Evolutionary conservation across 179 eudicot genomes (phyloP).

Genomic region (Gypsophila paniculata): DNA sequence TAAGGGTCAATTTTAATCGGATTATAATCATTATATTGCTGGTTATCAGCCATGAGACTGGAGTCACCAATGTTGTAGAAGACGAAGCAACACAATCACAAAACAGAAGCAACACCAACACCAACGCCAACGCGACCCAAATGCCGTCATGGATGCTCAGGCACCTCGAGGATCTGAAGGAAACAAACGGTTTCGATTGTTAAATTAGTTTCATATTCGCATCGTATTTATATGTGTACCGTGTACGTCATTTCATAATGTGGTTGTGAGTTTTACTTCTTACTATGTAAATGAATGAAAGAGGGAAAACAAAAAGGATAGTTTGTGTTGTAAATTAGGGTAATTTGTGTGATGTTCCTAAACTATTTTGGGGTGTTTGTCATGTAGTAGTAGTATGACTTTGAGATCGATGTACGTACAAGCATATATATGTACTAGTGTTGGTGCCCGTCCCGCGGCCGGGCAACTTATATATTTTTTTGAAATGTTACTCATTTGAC

Average conservation of each 20-base stretch:
- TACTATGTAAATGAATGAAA: background rate
- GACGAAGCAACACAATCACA: constrained; percentile 14
- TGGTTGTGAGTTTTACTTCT: background rate
- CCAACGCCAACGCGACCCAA: background rate
- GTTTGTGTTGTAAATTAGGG: constrained; percentile 11
- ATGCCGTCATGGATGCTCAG: constrained; percentile 32
- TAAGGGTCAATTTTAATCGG: no score
- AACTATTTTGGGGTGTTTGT: background rate
- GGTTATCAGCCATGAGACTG: constrained; percentile 17
- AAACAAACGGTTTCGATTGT: background rate
- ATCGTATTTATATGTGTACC: background rate
- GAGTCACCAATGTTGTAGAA: constrained; percentile 20
- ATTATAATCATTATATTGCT: no score
- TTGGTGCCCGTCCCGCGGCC: no score
- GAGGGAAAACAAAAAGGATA: background rate
- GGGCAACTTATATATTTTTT: no score
- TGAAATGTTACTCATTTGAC: no score
- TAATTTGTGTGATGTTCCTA: background rate
- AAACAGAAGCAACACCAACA: background rate
- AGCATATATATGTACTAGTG: no score
- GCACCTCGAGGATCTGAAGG: constrained; percentile 20
- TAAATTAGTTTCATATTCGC: background rate
- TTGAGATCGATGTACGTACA: background rate
- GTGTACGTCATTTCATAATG: background rate
- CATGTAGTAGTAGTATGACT: background rate